A percentile compares a stretch with the other conserved stretches of the same genome.
Conservation (phyloP, 495 filamentous ascomycete species). For the Extremus antarcticus region DNA sequence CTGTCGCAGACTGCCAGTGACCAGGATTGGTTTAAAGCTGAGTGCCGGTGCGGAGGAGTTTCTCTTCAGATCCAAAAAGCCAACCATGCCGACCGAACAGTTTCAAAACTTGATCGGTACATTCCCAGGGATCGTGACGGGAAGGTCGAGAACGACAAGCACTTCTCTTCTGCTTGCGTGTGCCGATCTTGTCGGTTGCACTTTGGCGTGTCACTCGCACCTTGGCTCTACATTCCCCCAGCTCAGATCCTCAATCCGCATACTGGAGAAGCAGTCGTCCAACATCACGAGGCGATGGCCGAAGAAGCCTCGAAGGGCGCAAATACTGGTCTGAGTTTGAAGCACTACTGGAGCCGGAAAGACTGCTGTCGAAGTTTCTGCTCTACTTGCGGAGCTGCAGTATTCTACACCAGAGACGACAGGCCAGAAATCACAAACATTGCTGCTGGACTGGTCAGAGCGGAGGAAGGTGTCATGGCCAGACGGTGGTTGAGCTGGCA, state of each 20-base stretch:
- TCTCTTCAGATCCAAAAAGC: neutral
- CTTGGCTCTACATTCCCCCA: neutral
- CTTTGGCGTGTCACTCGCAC: neutral
- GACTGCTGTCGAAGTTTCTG: neutral
- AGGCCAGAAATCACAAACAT: neutral
- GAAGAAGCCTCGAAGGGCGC: neutral
- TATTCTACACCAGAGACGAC: neutral
- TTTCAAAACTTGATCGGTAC: neutral
- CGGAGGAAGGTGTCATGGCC: neutral
- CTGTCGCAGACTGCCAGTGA: too few relatives aligned
- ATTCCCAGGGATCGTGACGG: neutral
- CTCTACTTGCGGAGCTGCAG: neutral
- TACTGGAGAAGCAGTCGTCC: neutral
- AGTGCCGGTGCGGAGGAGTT: neutral
- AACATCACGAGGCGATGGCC: neutral
- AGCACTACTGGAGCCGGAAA: neutral
- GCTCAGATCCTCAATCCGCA: neutral
- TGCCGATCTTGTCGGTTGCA: neutral
- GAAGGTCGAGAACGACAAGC: neutral
- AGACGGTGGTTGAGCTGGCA: neutral
- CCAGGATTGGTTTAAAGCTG: neutral
- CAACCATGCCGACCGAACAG: neutral
- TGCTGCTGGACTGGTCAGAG: neutral
- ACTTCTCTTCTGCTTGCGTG: neutral
- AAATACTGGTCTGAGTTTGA: neutral